Conservation (phyloP, 768 basidiomycete genomes). For the Lactifluus volemus region DNA sequence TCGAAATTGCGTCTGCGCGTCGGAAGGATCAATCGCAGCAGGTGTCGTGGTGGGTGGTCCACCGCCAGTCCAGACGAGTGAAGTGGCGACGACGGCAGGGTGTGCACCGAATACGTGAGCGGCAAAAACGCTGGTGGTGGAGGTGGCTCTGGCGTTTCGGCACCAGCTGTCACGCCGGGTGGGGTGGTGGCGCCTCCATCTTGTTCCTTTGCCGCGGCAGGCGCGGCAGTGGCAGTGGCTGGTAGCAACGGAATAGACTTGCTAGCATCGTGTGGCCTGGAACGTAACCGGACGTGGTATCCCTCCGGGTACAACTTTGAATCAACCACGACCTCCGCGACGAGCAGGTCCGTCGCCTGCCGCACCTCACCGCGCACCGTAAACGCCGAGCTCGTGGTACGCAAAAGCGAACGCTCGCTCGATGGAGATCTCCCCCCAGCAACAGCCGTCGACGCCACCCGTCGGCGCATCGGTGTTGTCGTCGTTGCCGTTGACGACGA, state of each 20-base stretch:
- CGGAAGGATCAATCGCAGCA: constrained; percentile 70
- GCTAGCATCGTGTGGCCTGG: constrained; percentile 33
- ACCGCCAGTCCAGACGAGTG: constrained; percentile 61
- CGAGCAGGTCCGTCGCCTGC: constrained; percentile 57
- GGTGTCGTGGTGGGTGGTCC: constrained; percentile 52
- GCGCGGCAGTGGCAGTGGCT: background rate
- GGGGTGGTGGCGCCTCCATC: background rate
- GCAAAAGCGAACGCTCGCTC: background rate
- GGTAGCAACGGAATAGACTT: constrained; percentile 30
- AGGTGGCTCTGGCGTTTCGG: background rate
- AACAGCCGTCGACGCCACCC: background rate
- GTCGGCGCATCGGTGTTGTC: no score
- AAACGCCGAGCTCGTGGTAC: constrained; percentile 45
- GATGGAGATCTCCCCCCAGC: background rate
- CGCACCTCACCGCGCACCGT: constrained; percentile 53
- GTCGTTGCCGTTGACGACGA: background rate
- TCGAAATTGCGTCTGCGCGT: constrained; percentile 74
- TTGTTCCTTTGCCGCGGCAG: background rate
- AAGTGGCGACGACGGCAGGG: constrained; percentile 73
- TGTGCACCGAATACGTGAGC: constrained; percentile 52
- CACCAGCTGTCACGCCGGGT: background rate
- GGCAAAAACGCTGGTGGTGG: constrained; percentile 32
- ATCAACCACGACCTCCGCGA: constrained; percentile 75
- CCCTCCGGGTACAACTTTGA: constrained; percentile 72
- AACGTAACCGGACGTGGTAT: constrained; percentile 47